phyloP scores from a whole-genome alignment of 305 asterid genomes.

The Solanum hybrid region DNA sequence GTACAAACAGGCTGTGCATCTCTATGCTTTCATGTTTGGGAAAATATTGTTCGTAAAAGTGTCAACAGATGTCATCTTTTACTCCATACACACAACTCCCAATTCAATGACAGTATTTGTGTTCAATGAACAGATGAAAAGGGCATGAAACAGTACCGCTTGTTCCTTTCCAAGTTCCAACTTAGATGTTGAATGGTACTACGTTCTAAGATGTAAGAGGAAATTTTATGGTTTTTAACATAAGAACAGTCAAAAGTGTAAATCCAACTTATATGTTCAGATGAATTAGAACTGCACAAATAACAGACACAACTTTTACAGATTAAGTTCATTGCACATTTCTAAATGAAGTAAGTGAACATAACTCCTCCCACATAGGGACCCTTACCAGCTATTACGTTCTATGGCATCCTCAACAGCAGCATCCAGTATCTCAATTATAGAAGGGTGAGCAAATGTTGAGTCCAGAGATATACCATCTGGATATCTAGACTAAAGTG shows the following conservation, averaged over 20 bases:
- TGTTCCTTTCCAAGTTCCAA: not conserved
- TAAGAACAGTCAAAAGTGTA: not conserved
- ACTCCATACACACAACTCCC: not conserved
- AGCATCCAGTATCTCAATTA: conserved; percentile 82
- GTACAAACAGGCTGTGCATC: not conserved
- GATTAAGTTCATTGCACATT: not conserved
- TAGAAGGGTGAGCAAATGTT: conserved; percentile 69
- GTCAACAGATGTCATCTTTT: not conserved
- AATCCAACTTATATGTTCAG: not conserved
- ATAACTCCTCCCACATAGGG: not conserved
- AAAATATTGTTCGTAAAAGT: not conserved
- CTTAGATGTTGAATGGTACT: not conserved
- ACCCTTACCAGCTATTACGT: conserved; percentile 80
- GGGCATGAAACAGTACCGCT: not conserved
- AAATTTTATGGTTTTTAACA: not conserved
- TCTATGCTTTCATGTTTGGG: not conserved
- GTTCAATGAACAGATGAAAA: not conserved
- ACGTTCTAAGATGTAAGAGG: not conserved
- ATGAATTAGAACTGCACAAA: not conserved
- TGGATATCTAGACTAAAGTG: conserved; percentile 78
- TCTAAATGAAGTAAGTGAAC: not conserved
- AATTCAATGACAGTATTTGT: not conserved
- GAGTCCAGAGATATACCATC: conserved; percentile 75
- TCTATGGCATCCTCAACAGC: conserved; percentile 87
- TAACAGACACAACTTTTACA: not conserved